Conservation (phyloP, 495 filamentous ascomycete genomes). For the Baudoinia panamericana region DNA sequence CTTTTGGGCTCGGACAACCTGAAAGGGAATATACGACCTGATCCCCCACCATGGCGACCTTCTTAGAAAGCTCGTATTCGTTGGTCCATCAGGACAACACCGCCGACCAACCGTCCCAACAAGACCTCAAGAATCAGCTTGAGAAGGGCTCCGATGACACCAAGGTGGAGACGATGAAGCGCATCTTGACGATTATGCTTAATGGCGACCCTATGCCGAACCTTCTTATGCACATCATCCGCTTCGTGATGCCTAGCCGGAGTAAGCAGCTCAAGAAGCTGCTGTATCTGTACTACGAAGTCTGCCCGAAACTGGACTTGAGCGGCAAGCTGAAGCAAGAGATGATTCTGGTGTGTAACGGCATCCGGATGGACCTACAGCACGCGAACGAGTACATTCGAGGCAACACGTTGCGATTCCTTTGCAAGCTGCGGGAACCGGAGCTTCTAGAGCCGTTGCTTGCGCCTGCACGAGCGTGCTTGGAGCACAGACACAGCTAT, state of each 20-base stretch:
- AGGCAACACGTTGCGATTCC: conserved; percentile 89
- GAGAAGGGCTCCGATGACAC: conserved; percentile 96
- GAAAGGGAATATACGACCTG: not conserved
- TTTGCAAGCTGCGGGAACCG: conserved; percentile 89
- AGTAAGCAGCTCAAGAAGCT: conserved; percentile 96
- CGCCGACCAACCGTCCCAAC: conserved; percentile 75
- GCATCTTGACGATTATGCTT: conserved; percentile 90
- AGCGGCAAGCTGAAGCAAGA: conserved; percentile 94
- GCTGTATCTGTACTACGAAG: conserved; percentile 98
- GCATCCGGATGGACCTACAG: conserved; percentile 92
- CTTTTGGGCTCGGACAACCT: too few species aligned
- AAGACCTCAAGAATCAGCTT: conserved; percentile 83
- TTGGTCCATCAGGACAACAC: conserved; percentile 91
- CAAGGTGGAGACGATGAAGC: conserved; percentile 98
- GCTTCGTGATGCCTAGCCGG: conserved; percentile 97
- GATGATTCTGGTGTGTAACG: conserved; percentile 98
- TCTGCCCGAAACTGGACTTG: conserved; percentile 88
- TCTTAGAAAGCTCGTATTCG: conserved; percentile 86
- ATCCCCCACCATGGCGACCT: conserved; percentile 83
- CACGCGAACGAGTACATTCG: conserved; percentile 97
- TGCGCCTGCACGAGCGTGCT: conserved; percentile 76
- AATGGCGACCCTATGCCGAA: conserved; percentile 94
- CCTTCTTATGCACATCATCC: conserved; percentile 98
- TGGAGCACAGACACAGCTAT: conserved; percentile 93
- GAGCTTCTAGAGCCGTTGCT: conserved; percentile 94